A percentile compares a stretch with the other conserved stretches of the same genome.
These are phyloP conservation scores for Mycena sanguinolenta DNA, from an alignment of 768 basidiomycete genomes.

Conservation along the genomic window DNA sequence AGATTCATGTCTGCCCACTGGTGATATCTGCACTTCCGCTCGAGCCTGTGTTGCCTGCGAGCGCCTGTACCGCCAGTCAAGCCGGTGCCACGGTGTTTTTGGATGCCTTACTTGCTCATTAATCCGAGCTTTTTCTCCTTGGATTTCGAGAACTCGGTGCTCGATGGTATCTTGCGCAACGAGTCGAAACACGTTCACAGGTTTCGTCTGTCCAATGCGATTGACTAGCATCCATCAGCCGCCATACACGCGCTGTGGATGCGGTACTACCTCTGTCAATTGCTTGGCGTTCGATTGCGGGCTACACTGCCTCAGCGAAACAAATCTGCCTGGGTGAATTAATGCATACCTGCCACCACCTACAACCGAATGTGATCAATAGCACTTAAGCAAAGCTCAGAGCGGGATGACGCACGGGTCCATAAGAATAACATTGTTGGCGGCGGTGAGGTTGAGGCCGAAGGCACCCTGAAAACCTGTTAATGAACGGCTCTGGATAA, in stretches of 20 bases:
- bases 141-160: background rate
- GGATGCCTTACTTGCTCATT: background rate
- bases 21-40: too few relatives aligned
- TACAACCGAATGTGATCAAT: background rate
- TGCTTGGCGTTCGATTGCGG: background rate
- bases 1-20: too few relatives aligned
- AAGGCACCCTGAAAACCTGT: background rate
- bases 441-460: background rate
- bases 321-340: background rate
- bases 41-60: background rate
- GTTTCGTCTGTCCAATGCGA: background rate
- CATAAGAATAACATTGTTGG: background rate
- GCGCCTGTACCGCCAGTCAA: background rate
- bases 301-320: background rate
- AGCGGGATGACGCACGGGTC: background rate
- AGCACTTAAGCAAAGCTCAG: background rate
- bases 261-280: background rate
- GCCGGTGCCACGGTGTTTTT: too few relatives aligned
- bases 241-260: background rate
- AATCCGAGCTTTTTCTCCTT: background rate
- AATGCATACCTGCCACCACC: background rate
- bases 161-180: background rate
- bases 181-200: background rate
- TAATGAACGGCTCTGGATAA: background rate
- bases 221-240: background rate